These are phyloP conservation scores for Zangia roseola DNA, from an alignment of 768 basidiomycete genomes.

Conservation along the genomic window DNA sequence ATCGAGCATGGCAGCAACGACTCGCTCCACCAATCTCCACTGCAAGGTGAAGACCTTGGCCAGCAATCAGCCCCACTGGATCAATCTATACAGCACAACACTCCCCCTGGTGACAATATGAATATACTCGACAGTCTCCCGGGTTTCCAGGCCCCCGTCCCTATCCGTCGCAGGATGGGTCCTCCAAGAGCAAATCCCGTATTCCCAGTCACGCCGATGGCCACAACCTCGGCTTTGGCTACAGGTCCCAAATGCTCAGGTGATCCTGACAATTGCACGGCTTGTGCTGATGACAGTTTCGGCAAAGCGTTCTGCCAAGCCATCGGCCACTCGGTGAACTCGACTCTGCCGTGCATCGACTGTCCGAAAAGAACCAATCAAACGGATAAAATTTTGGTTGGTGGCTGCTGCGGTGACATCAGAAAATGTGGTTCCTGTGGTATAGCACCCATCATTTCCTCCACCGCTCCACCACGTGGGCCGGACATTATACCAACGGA, in stretches of 20 bases:
- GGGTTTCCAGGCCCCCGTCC: constrained; percentile 78
- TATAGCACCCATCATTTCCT: constrained; percentile 30
- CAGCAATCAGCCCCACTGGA: constrained; percentile 20
- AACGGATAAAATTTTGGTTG: constrained; percentile 25
- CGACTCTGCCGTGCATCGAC: constrained; percentile 49
- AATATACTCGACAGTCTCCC: constrained; percentile 78
- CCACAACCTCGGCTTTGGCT: constrained; percentile 28
- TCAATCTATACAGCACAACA: constrained; percentile 27
- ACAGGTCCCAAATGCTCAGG: constrained; percentile 63
- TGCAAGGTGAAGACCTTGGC: constrained; percentile 11
- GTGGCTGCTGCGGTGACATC: constrained; percentile 40
- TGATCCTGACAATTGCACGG: constrained; percentile 81
- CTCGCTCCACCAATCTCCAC: constrained; percentile 11
- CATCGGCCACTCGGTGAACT: constrained; percentile 59
- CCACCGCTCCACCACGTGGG: constrained; percentile 18
- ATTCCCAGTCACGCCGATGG: constrained; percentile 48
- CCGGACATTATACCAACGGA: constrained; percentile 71
- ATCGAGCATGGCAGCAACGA: constrained; percentile 34
- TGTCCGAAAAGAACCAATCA: constrained; percentile 46
- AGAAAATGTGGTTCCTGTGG: constrained; percentile 31
- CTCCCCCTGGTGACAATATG: constrained; percentile 29
- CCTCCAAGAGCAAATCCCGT: constrained; percentile 43
- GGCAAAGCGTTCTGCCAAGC: constrained; percentile 87
- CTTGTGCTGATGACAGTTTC: constrained; percentile 83
- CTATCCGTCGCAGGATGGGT: constrained; percentile 60